Evolutionary conservation across 257 asterid genomes (phyloP).

Genomic region (Ilex aquifolium): DNA sequence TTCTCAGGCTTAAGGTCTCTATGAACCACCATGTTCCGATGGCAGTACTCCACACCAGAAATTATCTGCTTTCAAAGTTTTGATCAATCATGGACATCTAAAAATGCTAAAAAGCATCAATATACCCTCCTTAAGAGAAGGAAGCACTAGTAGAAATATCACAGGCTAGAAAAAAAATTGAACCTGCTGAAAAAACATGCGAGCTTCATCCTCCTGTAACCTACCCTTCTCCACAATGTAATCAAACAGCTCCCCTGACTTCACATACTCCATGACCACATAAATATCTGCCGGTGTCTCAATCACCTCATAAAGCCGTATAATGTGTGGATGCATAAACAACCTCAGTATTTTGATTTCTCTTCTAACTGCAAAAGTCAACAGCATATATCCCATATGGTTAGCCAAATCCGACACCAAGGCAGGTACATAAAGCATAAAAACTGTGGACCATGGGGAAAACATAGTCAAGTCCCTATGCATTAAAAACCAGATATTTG

Average conservation of each 20-base stretch:
- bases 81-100: not conserved
- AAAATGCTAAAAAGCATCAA: no score
- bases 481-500: no score
- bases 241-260: constrained; percentile 93
- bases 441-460: not conserved
- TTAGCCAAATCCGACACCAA: not conserved
- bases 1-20: constrained; percentile 95
- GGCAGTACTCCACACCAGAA: constrained; percentile 97
- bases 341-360: constrained; percentile 86
- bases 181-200: constrained; percentile 93
- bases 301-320: constrained; percentile 92
- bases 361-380: constrained; percentile 66
- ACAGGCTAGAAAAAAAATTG: not conserved
- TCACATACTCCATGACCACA: constrained; percentile 90
- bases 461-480: no score
- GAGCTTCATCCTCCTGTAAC: constrained; percentile 82
- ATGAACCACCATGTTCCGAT: constrained; percentile 91
- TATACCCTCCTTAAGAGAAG: not conserved
- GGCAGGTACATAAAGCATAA: not conserved
- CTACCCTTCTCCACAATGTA: constrained; percentile 94
- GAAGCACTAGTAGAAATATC: not conserved
- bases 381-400: not conserved
- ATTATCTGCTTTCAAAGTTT: constrained; percentile 59
- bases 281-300: constrained; percentile 84
- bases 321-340: constrained; percentile 94